Conservation (phyloP, 1,284 basidiomycete genomes). For the Tetrapyrgos nigripes region DNA sequence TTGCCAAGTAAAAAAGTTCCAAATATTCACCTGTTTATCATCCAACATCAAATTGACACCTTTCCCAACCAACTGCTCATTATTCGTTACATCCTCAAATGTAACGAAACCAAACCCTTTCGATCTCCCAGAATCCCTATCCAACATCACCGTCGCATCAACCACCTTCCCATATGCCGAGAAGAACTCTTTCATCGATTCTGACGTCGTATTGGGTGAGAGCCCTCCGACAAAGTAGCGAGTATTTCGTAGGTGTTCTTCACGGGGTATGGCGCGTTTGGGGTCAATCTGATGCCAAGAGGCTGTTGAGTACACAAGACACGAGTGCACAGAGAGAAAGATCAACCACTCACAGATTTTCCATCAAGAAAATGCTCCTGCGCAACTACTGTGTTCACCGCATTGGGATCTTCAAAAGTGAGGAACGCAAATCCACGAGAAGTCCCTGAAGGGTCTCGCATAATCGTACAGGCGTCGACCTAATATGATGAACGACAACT, state of each 20-base stretch:
- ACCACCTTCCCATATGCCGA: constrained; percentile 81
- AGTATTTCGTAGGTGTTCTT: constrained; percentile 82
- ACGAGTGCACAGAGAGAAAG: not conserved
- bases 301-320: constrained; percentile 11
- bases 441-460: constrained; percentile 90
- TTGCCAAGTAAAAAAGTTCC: too few species aligned
- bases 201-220: constrained; percentile 78
- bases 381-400: constrained; percentile 84
- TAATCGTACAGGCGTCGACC: constrained; percentile 93
- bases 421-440: constrained; percentile 96
- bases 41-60: constrained; percentile 76
- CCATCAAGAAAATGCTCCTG: constrained; percentile 90
- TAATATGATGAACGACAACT: constrained; percentile 29
- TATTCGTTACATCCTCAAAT: constrained; percentile 79
- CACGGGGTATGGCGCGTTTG: constrained; percentile 91
- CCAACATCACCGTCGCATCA: constrained; percentile 94
- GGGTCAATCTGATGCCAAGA: constrained; percentile 82
- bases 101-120: constrained; percentile 96
- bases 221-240: constrained; percentile 93
- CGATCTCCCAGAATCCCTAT: constrained; percentile 87
- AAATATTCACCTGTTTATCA: constrained; percentile 85
- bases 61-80: constrained; percentile 76
- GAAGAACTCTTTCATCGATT: constrained; percentile 85
- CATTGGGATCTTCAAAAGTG: constrained; percentile 86
- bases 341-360: constrained; percentile 66